Evolutionary conservation across 805 yeast genomes (phyloP), one percentile per base, ranked within the genome.

Genomic region (Tetrapisispora iriomotensis): DNA sequence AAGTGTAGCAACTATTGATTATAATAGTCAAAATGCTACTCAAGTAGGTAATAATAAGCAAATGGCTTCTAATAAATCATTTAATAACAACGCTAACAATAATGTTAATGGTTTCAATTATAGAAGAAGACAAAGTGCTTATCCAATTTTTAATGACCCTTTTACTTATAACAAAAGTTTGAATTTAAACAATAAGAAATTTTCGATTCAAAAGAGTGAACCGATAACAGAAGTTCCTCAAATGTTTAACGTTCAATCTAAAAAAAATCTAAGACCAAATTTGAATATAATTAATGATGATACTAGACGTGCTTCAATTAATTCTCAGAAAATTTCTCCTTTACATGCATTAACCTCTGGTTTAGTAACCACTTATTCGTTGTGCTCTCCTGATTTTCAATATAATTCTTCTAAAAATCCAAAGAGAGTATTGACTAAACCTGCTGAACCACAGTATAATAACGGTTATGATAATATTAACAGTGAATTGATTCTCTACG

Each of bases 381-480:
- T 90, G 40, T 90, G 96, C 62, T 82, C 86, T 44, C 85, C 96
- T 0, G 72, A 69, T 26, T 92, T 86, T 62, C 78, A 79, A 45
- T 92, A 92, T 60, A 80, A 81, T 47, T 75, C 85, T 14, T 72
- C 86, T 3, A 78, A 85, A 43, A 92, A 92, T 56, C 99, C 98
- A 3, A 77, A 85, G 44, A 67, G 98, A 40, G 96, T 87, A 3
- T 66, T 92, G 31, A 94, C 98, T 0, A 90, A 92, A 57, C 96
- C 96, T 3, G 76, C 78, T 57, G 94, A 86, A 51, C 92, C 90
- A 0, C 74, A 72, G 42, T 71, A 66, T 43, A 86, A 87, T 57
- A 78, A 82, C 53, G 96, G 96, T 7, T 74, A 54, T 54, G 98
- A 92, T 62, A 92, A 92, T 58, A 80, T 77, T 45, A 87, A 86